Conservation (phyloP, 495 filamentous ascomycete species). For the Neurospora africana region DNA sequence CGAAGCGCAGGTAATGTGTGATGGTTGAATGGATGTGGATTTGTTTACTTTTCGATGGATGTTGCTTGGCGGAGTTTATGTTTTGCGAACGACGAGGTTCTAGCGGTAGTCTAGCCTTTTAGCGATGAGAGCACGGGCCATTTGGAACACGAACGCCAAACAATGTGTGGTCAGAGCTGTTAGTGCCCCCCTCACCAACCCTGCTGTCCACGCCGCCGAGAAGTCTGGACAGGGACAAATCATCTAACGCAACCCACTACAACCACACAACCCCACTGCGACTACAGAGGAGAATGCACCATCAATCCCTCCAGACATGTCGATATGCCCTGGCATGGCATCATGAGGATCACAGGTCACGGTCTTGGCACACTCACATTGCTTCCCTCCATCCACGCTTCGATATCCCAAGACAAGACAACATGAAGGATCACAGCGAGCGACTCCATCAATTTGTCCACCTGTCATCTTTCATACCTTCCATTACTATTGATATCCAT, state of each 20-base stretch:
- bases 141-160: neutral
- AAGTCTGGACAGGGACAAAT: neutral
- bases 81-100: neutral
- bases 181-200: neutral
- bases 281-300: neutral
- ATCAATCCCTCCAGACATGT: too few relatives aligned
- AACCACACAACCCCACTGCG: neutral
- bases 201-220: neutral
- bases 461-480: neutral
- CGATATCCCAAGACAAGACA: neutral
- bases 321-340: too few relatives aligned
- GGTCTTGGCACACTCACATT: neutral
- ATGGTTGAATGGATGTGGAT: neutral
- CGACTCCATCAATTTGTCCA: neutral
- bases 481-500: neutral
- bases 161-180: neutral
- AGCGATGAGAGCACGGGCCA: neutral
- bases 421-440: neutral
- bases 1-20: neutral
- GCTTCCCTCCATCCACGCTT: neutral
- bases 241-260: neutral
- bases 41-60: neutral
- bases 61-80: neutral
- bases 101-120: neutral
- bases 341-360: too few relatives aligned